Base-by-base conservation (phyloP, 176 grass and related monocot species). In the Aechmea fasciata region DNA sequence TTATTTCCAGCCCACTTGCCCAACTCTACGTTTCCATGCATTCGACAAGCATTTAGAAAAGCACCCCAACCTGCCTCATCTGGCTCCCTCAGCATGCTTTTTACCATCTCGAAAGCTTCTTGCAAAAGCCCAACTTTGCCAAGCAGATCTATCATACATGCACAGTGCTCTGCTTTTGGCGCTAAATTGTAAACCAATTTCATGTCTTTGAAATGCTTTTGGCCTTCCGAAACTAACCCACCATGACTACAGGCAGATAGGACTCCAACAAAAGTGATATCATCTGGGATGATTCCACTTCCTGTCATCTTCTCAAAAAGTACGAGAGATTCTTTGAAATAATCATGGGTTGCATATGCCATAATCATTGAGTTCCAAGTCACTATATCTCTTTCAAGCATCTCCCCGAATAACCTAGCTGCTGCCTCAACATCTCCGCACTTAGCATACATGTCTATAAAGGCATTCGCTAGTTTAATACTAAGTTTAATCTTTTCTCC, bases 331-430 rank as follows among this genome's bases (percentile, higher is more conserved):
- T 77, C 13, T 50, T 77, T 71, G 67, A 71, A 71, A 53, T 91
- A 80, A 64, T 79, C 81, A 53, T 91, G 81, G 10, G 67, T 9
- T 0, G 81, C 81, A 84, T 84, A 71, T 50, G 81, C 84, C 75
- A 84, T 33, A 33, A 91, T 64, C 72, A 91, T 79, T 1, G 84
- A 51, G 51, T 91, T 91, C 88, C 88, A 91, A 57, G 74, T 87
- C 55, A 87, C 81, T 55, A 79, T n/a, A 66, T 84, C 83, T 57
- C 10, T 91, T 62, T 91, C 72, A 57, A 67, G 29, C 88, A 87
- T 84, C 18, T 80, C 24, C 17, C 49, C 28, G 70, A 91, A 91
- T 69, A 87, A 82, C 19, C 76, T 84, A 57, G 78, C 75, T 68
- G 88, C 79, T 71, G 52, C 51, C 47, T 22, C 33, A 55, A 87